phyloP scores from a whole-genome alignment of 1,139 yeast species.

The Kodamaea anthophila region DNA sequence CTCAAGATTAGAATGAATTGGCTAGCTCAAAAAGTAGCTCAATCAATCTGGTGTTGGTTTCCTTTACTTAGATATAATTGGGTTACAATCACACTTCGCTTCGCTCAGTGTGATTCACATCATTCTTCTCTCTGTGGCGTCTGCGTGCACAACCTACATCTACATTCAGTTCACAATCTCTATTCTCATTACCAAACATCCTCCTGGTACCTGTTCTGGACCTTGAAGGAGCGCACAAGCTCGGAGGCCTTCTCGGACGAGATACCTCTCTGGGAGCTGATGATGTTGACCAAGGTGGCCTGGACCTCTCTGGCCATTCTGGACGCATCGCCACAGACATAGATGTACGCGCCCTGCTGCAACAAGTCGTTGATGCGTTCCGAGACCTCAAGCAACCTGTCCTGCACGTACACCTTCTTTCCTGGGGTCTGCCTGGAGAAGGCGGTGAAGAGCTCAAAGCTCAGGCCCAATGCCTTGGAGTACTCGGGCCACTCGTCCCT shows the following conservation, averaged over 20 bases:
- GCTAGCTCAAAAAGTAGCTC: too few relatives aligned
- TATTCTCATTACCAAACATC: conserved; percentile 94
- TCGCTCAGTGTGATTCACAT: too few relatives aligned
- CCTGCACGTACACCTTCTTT: conserved; percentile 83
- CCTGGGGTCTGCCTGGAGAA: conserved; percentile 68
- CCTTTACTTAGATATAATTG: too few relatives aligned
- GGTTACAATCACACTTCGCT: too few relatives aligned
- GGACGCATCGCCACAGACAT: conserved; percentile 96
- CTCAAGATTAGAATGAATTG: too few relatives aligned
- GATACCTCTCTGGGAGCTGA: conserved; percentile 54
- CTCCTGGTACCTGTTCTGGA: conserved; percentile 88
- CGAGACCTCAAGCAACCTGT: conserved; percentile 59
- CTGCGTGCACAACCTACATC: too few relatives aligned
- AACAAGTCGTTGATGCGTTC: conserved; percentile 52
- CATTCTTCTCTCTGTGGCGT: too few relatives aligned
- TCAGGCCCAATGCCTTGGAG: conserved; percentile 54
- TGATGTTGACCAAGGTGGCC: conserved; percentile 55
- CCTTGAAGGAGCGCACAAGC: conserved; percentile 71
- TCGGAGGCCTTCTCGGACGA: conserved; percentile 67
- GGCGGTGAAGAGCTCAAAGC: conserved; percentile 72
- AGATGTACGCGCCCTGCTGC: conserved; percentile 74
- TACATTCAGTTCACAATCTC: background rate
- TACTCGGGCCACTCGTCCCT: conserved; percentile 81
- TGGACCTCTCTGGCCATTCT: conserved; percentile 98
- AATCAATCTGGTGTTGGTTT: too few relatives aligned